Percentiles rank a stretch among this genome's conserved stretches.
These are phyloP conservation scores for Dorcoceras hygrometricum DNA, from an alignment of 257 asterid species.

Conservation along the genomic window DNA sequence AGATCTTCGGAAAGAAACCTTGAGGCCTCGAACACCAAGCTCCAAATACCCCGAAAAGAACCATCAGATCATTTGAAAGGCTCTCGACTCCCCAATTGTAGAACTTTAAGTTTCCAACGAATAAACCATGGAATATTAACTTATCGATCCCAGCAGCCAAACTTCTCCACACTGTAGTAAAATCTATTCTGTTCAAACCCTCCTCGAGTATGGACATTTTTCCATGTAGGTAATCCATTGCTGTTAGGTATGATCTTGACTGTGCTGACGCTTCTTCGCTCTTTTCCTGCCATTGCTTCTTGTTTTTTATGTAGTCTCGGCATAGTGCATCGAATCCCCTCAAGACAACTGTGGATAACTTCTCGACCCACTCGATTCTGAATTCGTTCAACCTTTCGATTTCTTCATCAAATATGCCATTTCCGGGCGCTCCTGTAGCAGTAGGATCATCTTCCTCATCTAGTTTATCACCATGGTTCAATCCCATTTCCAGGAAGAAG, in stretches of 20 bases:
- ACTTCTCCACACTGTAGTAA: conserved; percentile 79
- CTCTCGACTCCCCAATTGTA: conserved; percentile 66
- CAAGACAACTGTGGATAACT: conserved; percentile 72
- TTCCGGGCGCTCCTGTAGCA: conserved; percentile 33
- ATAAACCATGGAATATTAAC: conserved; percentile 47
- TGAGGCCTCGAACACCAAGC: conserved; percentile 88
- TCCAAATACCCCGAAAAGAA: conserved; percentile 63
- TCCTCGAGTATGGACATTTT: conserved; percentile 63
- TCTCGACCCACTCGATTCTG: conserved; percentile 75
- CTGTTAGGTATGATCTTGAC: conserved; percentile 62
- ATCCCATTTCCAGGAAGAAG: conserved; percentile 80
- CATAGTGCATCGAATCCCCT: conserved; percentile 78
- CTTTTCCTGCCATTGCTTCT: conserved; percentile 87
- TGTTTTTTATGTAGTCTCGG: conserved; percentile 81
- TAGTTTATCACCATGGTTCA: conserved; percentile 29
- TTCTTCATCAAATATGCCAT: conserved; percentile 52
- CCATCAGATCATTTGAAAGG: conserved; percentile 61
- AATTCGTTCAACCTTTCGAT: conserved; percentile 52
- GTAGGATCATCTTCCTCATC: conserved; percentile 28
- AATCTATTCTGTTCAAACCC: conserved; percentile 59
- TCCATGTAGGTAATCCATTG: conserved; percentile 78
- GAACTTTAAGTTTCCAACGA: conserved; percentile 61
- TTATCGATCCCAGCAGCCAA: conserved; percentile 69
- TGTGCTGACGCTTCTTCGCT: conserved; percentile 52
- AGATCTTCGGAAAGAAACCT: conserved; percentile 83